phyloP scores from a whole-genome alignment of 805 yeast species.

The Scheffersomyces ergatensis region DNA sequence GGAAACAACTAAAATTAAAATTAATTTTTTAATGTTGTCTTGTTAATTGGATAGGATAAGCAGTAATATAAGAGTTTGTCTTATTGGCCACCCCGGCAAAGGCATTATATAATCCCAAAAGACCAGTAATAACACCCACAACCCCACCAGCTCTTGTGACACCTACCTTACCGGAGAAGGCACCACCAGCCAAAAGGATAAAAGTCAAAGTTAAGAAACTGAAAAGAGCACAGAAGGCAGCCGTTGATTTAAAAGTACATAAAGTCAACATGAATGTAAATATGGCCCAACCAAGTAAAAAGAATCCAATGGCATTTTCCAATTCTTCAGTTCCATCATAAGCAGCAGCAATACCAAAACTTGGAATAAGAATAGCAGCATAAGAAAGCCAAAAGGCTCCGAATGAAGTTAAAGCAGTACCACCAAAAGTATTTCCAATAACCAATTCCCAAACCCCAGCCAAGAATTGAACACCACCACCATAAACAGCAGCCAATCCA shows the following conservation, averaged over 20 bases:
- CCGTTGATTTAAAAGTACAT: constrained; percentile 37
- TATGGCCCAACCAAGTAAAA: constrained; percentile 38
- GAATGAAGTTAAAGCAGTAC: constrained; percentile 59
- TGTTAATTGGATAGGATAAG: constrained; percentile 23
- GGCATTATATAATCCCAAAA: constrained; percentile 41
- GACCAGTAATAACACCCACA: constrained; percentile 38
- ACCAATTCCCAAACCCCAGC: constrained; percentile 73
- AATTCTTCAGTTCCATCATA: constrained; percentile 21
- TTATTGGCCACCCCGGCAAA: constrained; percentile 36
- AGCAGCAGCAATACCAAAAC: constrained; percentile 32
- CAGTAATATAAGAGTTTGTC: constrained; percentile 34
- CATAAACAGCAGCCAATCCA: constrained; percentile 62
- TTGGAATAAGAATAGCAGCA: constrained; percentile 26
- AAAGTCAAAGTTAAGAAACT: constrained; percentile 30
- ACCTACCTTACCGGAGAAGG: constrained; percentile 21
- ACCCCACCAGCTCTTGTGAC: constrained; percentile 40
- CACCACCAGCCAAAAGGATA: constrained; percentile 34
- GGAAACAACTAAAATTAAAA: background rate
- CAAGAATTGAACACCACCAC: constrained; percentile 58
- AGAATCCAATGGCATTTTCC: constrained; percentile 34
- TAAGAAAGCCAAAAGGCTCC: constrained; percentile 39
- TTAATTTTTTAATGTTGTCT: constrained; percentile 1
- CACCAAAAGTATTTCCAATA: constrained; percentile 67
- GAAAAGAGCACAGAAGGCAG: constrained; percentile 32
- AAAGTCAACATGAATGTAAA: constrained; percentile 36